A percentile compares a stretch with the other conserved stretches of the same genome.
These are phyloP conservation scores for Hypoxylon sp. DNA, from an alignment of 2,329 filamentous ascomycete species.

Conservation along the genomic window DNA sequence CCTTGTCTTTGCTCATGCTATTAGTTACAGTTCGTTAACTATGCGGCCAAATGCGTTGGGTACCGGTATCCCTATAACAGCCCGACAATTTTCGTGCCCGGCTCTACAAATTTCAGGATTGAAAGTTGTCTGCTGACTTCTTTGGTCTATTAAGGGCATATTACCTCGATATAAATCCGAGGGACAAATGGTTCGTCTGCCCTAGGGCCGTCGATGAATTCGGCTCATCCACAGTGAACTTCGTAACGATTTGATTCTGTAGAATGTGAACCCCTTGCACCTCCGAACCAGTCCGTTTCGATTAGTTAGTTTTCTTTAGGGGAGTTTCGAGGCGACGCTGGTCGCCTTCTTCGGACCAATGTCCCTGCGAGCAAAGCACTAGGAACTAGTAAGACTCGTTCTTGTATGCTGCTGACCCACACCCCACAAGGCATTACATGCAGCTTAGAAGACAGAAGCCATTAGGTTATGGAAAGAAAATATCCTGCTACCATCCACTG, in stretches of 20 bases:
- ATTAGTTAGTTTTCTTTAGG: constrained; percentile 41
- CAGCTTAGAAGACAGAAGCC: constrained; percentile 47
- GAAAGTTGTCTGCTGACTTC: constrained; percentile 36
- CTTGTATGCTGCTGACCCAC: constrained; percentile 47
- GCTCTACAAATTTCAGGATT: constrained; percentile 24
- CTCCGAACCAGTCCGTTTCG: constrained; percentile 30
- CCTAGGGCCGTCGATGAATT: constrained; percentile 28
- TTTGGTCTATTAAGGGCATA: constrained; percentile 43
- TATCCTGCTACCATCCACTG: constrained; percentile 31
- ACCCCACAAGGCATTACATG: constrained; percentile 50
- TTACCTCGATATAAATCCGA: constrained; percentile 43
- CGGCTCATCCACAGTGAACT: constrained; percentile 39
- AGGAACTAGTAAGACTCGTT: constrained; percentile 48
- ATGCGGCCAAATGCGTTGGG: constrained; percentile 37
- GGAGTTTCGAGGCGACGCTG: constrained; percentile 43
- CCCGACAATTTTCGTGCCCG: constrained; percentile 28
- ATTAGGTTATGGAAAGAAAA: constrained; percentile 58
- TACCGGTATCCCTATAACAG: constrained; percentile 23
- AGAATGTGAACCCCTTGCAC: constrained; percentile 22
- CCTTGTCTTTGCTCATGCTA: constrained; percentile 26
- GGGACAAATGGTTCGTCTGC: constrained; percentile 37
- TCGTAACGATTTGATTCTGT: constrained; percentile 35
- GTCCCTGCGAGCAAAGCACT: constrained; percentile 55
- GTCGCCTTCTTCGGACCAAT: constrained; percentile 58
- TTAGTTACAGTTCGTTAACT: constrained; percentile 33